Base-by-base conservation (phyloP, 140 eudicot species). In the Ambrosia hybrid region DNA sequence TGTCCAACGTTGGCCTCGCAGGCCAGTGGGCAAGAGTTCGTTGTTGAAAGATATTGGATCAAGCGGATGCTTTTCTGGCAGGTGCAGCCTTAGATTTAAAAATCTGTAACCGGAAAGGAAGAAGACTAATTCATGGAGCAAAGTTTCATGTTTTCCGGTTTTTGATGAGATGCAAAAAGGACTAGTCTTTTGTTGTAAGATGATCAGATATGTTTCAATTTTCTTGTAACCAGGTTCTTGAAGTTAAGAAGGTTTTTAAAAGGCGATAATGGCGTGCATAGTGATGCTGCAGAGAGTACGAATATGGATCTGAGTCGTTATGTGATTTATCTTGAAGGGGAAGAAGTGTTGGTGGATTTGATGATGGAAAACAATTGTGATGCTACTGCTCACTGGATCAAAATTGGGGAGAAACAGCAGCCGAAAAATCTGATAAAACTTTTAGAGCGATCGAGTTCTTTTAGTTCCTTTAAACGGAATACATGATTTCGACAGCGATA, bases 281-380 rank as follows among this genome's bases (percentile, higher is more conserved):
- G 63, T 43, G 30, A 41, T 13, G 81, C 80, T 0, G 13, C 77
- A 5, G 79, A 71, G 33, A 51, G 69, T 48, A 51, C 13, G 17
- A 58, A 73, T 51, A 48, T 15, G 49, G 57, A 65, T 57, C 73
- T 90, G n/a, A 78, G 87, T 59, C 71, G 48, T 38, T 90, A 76
- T 57, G 96, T 90, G 48, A 72, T 90, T 75, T 89, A 90, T 68
- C 95, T 90, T 13, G 87, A 87, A 62, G 91, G 96, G 68, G 95
- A 90, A 74, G 91, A 90, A 77, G 83, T 15, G 3, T 70, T 90
- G 73, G 87, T 87, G 33, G 82, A 85, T 70, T 34, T 83, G 82
- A 79, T 85, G 86, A 79, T 34, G 67, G 64, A 77, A 70, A 74
- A 74, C 61, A 79, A 87, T 51, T 57, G 81, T 55, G 83, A 87